Conservation (phyloP, 2,329 filamentous ascomycete genomes). For the Camillea tinctor region DNA sequence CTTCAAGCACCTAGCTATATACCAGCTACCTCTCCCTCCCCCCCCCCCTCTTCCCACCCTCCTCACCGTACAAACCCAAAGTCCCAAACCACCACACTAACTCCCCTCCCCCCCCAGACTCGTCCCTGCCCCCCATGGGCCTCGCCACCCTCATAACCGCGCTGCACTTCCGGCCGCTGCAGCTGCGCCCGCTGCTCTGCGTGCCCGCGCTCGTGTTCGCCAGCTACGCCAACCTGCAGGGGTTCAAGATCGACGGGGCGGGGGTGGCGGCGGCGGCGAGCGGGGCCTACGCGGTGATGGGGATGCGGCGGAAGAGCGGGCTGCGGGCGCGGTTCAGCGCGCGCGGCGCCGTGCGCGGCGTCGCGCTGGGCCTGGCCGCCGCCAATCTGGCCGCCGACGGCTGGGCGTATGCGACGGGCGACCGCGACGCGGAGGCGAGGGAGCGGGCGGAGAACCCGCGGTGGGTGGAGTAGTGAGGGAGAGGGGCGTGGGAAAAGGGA, state of each 20-base stretch:
- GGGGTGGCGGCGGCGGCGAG: conserved; percentile 56
- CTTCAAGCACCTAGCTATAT: background rate
- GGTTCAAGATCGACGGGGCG: conserved; percentile 56
- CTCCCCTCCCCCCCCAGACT: conserved; percentile 39
- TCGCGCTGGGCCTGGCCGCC: conserved; percentile 48
- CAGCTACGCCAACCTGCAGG: conserved; percentile 59
- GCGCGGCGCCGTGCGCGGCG: conserved; percentile 50
- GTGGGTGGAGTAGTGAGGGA: conserved; percentile 42
- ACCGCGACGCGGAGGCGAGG: conserved; percentile 49
- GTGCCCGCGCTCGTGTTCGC: conserved; percentile 54
- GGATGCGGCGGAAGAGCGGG: conserved; percentile 45
- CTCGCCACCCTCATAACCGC: conserved; percentile 56
- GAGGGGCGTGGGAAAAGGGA: background rate
- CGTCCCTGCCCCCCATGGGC: conserved; percentile 52
- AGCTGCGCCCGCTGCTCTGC: conserved; percentile 49
- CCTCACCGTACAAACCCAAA: too few species aligned
- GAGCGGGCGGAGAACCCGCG: conserved; percentile 49
- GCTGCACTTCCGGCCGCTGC: conserved; percentile 55
- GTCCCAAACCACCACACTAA: too few species aligned
- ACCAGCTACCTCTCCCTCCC: background rate
- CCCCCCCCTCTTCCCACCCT: background rate
- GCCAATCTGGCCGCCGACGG: conserved; percentile 50
- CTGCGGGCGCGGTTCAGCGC: conserved; percentile 38
- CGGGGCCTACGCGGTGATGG: conserved; percentile 56
- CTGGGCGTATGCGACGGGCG: conserved; percentile 52